A percentile compares a stretch with the other conserved stretches of the same genome.
Evolutionary conservation across 2,329 filamentous ascomycete genomes (phyloP).

Genomic region (Aspergillus sergii): DNA sequence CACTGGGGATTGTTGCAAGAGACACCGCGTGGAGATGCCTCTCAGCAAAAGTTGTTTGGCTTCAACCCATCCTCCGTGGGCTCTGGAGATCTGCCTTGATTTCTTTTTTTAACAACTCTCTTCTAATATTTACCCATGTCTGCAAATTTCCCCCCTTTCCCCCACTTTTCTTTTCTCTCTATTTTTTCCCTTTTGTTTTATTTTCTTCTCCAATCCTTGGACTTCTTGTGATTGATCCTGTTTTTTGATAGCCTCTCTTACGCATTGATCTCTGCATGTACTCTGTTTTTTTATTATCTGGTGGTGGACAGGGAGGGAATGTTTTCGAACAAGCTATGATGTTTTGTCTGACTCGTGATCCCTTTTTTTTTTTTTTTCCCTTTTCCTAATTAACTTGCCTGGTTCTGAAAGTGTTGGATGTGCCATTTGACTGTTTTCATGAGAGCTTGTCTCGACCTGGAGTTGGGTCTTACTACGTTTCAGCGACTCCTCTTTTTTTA

Average conservation of each 20-base stretch:
- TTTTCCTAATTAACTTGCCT: slow-evolving; percentile 23
- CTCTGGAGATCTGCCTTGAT: background rate
- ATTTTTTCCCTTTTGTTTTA: slow-evolving; percentile 17
- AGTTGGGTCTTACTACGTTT: slow-evolving; percentile 20
- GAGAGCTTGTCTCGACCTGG: slow-evolving; percentile 18
- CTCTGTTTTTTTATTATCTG: slow-evolving; percentile 21
- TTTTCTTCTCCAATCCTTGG: slow-evolving; percentile 23
- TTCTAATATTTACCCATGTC: background rate
- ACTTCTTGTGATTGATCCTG: slow-evolving; percentile 22
- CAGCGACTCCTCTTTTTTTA: slow-evolving; percentile 13
- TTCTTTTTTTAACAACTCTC: background rate
- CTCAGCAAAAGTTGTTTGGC: background rate
- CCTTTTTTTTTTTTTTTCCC: slow-evolving; percentile 15
- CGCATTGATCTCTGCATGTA: slow-evolving; percentile 30
- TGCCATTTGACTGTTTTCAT: slow-evolving; percentile 24
- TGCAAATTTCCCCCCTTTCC: slow-evolving; percentile 29
- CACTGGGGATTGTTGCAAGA: slow-evolving; percentile 24
- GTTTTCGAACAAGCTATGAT: slow-evolving; percentile 32
- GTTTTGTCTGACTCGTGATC: slow-evolving; percentile 24
- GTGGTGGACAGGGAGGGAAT: slow-evolving; percentile 27
- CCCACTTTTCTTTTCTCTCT: slow-evolving; percentile 26
- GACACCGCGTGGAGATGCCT: background rate
- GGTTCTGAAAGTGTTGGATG: slow-evolving; percentile 20
- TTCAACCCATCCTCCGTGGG: background rate
- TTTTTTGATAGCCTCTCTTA: slow-evolving; percentile 23